Evolutionary conservation across 164 flowering plant species (phyloP), one percentile per base, ranked within the genome.

Genomic region (Chimonanthus salicifolius): DNA sequence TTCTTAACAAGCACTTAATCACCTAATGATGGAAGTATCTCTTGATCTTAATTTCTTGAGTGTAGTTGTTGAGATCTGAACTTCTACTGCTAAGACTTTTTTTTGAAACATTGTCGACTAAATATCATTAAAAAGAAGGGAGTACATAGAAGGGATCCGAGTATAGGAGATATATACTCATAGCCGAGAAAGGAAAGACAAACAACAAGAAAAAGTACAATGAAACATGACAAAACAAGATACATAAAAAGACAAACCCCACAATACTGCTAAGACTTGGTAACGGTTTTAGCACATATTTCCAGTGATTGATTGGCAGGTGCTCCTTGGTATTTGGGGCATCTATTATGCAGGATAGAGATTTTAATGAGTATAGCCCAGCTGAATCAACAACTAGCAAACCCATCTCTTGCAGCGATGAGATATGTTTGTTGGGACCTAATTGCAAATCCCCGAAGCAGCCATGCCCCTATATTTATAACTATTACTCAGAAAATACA

Each of bases 271-370:
- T 80, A 76, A 76, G 75, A 82, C 71, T 77, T 80, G 82, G 74
- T 83, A 79, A 83, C 90, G 84, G 85, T 85, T 91, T 91, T 91
- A 89, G 87, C 92, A 82, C 99, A 92, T 88, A 92, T 94, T 86
- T 84, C 90, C 86, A 74, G 79, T 90, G 88, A 94, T 94, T 94
- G 98, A 94, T 94, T 94, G 91, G 92, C 95, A 94, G 99, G 96
- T 90, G 97, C 97, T 88, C 95, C 97, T 81, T 89, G 84, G 81
- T 88, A 77, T 89, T 81, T 87, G 97, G 97, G 88, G 97, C 92
- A 90, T 90, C 91, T 90, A 90, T 91, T 88, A 81, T 91, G 99
- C 98, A 95, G 99, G 97, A 87, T 83, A 87, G 82, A 88, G 92
- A 95, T 87, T 82, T 92, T 62, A 88, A 80, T 71, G 88, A 87